Conservation (phyloP, 1,284 basidiomycete species). For the Ustilago hordei region DNA sequence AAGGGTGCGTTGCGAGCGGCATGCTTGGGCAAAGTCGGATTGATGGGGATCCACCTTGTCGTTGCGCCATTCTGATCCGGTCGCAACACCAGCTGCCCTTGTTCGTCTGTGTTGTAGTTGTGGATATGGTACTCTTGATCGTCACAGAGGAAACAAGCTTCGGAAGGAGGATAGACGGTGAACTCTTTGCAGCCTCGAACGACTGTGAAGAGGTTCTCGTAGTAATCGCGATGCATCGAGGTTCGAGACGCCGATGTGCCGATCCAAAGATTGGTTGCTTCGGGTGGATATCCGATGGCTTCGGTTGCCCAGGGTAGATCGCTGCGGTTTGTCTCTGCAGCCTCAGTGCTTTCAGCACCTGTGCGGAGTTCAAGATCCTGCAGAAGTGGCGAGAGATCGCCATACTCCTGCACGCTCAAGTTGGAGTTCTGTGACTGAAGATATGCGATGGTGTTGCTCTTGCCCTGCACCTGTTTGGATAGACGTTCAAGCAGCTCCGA, state of each 20-base stretch:
- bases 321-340: not conserved
- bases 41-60: slow-evolving; percentile 64
- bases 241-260: slow-evolving; percentile 50
- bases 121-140: slow-evolving; percentile 37
- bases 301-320: slow-evolving; percentile 56
- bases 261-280: slow-evolving; percentile 65
- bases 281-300: slow-evolving; percentile 52
- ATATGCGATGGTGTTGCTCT: slow-evolving; percentile 46
- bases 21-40: slow-evolving; percentile 47
- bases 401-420: slow-evolving; percentile 47
- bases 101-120: slow-evolving; percentile 11
- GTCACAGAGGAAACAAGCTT: slow-evolving; percentile 57
- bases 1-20: slow-evolving; percentile 42
- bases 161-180: slow-evolving; percentile 58
- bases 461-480: slow-evolving; percentile 13
- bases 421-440: slow-evolving; percentile 65
- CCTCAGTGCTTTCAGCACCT: not conserved
- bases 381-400: slow-evolving; percentile 55
- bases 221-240: slow-evolving; percentile 58
- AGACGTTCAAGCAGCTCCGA: slow-evolving; percentile 37
- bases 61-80: slow-evolving; percentile 16
- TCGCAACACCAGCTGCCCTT: slow-evolving; percentile 18
- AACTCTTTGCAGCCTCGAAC: slow-evolving; percentile 61
- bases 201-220: slow-evolving; percentile 65
- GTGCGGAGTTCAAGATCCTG: slow-evolving; percentile 33